A percentile compares a stretch with the other conserved stretches of the same genome.
These are phyloP conservation scores for Pseudonitzschia delicatissima DNA, from an alignment of 108 stramenopile genomes.

Conservation along the genomic window DNA sequence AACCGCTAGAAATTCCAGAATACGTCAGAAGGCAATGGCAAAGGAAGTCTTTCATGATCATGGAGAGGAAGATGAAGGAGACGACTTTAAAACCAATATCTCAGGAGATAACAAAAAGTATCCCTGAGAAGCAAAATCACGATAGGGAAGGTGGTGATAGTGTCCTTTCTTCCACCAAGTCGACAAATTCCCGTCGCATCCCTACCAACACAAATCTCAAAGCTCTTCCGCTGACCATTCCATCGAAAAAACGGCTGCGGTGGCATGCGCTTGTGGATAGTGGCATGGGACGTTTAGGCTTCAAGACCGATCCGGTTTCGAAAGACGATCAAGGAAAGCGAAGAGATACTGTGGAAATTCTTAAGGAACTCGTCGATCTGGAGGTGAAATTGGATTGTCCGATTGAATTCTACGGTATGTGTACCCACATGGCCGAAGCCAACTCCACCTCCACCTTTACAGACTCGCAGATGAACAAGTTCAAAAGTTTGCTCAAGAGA, in stretches of 20 bases:
- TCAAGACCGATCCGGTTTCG: slow-evolving; percentile 37
- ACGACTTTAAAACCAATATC: background rate
- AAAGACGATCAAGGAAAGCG: slow-evolving; percentile 34
- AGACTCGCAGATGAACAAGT: slow-evolving; percentile 52
- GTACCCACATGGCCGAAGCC: slow-evolving; percentile 85
- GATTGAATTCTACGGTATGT: slow-evolving; percentile 72
- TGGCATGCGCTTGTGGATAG: slow-evolving; percentile 69
- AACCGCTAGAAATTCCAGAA: slow-evolving; percentile 49
- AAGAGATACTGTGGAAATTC: slow-evolving; percentile 49
- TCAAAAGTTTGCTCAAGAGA: slow-evolving; percentile 46
- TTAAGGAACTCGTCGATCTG: slow-evolving; percentile 54
- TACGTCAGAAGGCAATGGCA: slow-evolving; percentile 33
- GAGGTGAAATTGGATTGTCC: slow-evolving; percentile 47
- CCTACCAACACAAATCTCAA: slow-evolving; percentile 23
- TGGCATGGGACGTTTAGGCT: slow-evolving; percentile 75
- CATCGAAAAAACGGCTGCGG: slow-evolving; percentile 39
- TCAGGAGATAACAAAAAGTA: background rate
- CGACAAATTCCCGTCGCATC: background rate
- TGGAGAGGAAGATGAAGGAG: slow-evolving; percentile 13
- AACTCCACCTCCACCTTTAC: slow-evolving; percentile 37
- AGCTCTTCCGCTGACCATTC: background rate
- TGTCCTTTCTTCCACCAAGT: background rate
- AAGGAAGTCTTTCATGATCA: slow-evolving; percentile 14
- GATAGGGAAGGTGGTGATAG: background rate
- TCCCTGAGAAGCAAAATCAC: background rate